phyloP scores from a whole-genome alignment of 306 rosid genomes.

The Dalbergia cultrata region DNA sequence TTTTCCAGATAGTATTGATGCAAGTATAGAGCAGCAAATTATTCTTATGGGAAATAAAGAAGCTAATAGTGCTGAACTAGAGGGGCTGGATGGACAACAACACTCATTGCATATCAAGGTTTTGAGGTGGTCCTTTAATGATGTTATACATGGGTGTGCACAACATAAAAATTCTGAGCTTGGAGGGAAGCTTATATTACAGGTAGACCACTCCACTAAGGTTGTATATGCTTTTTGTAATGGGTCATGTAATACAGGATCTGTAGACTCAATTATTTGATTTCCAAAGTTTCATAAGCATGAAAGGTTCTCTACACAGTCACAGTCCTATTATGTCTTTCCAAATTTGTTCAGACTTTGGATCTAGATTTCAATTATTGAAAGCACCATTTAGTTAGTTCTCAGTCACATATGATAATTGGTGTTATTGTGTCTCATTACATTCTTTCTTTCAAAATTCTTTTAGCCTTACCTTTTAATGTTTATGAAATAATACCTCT shows the following conservation, averaged over 20 bases:
- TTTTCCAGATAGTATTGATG: constrained; percentile 43
- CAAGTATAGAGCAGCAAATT: constrained; percentile 43
- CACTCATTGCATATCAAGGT: constrained; percentile 47
- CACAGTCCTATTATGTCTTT: constrained; percentile 6
- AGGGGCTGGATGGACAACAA: constrained; percentile 37
- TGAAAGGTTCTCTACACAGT: constrained; percentile 23
- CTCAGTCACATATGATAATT: constrained; percentile 10
- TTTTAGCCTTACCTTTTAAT: constrained; percentile 12
- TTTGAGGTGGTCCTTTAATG: constrained; percentile 71
- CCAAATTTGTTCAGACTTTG: constrained; percentile 27
- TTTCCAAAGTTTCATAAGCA: constrained; percentile 18
- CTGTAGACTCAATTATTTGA: constrained; percentile 19
- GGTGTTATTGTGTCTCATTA: constrained; percentile 21
- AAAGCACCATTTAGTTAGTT: constrained; percentile 30
- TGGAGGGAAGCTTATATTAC: constrained; percentile 67
- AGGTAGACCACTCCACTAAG: constrained; percentile 58
- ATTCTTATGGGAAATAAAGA: constrained; percentile 43
- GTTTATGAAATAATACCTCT: constrained; percentile 43
- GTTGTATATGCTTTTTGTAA: constrained; percentile 38
- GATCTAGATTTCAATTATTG: constrained; percentile 36
- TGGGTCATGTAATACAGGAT: constrained; percentile 19
- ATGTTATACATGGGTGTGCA: constrained; percentile 72
- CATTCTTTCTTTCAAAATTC: constrained; percentile 4
- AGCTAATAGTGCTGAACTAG: constrained; percentile 44
- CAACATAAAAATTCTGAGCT: constrained; percentile 54